Evolutionary conservation across 2,329 filamentous ascomycete genomes (phyloP).

Genomic region (Epichloe baconii): DNA sequence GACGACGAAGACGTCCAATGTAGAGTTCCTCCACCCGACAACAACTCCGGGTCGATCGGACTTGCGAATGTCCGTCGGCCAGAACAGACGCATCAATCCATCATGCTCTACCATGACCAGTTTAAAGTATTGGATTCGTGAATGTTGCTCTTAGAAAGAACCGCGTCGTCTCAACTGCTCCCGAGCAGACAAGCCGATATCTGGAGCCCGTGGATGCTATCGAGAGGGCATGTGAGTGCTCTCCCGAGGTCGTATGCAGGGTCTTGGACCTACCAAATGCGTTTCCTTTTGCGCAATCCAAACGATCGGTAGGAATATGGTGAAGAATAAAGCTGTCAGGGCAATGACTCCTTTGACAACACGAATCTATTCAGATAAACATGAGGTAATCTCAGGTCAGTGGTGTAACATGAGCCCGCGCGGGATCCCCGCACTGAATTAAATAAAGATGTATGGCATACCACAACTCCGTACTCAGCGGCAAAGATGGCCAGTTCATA

Average conservation of each 20-base stretch:
- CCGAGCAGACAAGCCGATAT: constrained; percentile 77
- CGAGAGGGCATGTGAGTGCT: not conserved
- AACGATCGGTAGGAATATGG: constrained; percentile 73
- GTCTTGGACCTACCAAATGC: constrained; percentile 48
- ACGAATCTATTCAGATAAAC: constrained; percentile 46
- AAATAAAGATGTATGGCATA: constrained; percentile 24
- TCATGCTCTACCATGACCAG: constrained; percentile 57
- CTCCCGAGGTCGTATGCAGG: not conserved
- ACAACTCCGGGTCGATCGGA: constrained; percentile 69
- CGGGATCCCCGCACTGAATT: not conserved
- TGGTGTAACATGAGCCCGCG: not conserved
- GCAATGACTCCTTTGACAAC: constrained; percentile 74
- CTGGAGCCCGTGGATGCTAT: constrained; percentile 70
- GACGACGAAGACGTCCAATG: constrained; percentile 79
- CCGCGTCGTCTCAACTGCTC: constrained; percentile 90
- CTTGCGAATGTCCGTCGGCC: constrained; percentile 74
- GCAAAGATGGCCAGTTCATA: constrained; percentile 97
- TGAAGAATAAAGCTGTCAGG: constrained; percentile 71
- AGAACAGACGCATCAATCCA: constrained; percentile 96
- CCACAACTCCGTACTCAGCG: constrained; percentile 96
- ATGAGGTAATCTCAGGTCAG: not conserved
- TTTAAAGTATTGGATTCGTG: constrained; percentile 9
- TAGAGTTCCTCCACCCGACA: constrained; percentile 91
- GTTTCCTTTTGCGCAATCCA: constrained; percentile 71
- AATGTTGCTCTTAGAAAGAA: constrained; percentile 55